Percentiles rank a stretch among this genome's conserved stretches.
These are phyloP conservation scores for Corrigiola litoralis DNA, from an alignment of 179 eudicot genomes.

Conservation along the genomic window DNA sequence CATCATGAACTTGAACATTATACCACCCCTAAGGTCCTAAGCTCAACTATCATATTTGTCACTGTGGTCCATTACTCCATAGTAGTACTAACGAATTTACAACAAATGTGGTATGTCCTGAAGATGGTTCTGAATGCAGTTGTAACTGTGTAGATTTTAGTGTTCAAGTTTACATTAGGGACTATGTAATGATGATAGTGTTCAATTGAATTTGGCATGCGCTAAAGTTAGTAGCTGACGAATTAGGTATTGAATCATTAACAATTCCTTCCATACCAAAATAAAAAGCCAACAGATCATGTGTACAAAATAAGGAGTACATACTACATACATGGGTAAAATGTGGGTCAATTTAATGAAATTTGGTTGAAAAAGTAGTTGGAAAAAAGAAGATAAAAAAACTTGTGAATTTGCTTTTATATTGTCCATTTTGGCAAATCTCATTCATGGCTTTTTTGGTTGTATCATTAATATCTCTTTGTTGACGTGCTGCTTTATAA, in stretches of 20 bases:
- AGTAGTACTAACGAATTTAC: background rate
- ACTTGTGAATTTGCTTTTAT: background rate
- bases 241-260: no score
- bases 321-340: background rate
- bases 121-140: background rate
- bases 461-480: conserved; percentile 1
- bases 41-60: background rate
- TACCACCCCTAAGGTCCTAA: background rate
- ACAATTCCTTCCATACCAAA: no score
- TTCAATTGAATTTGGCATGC: no score
- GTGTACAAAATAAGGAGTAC: background rate
- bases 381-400: background rate
- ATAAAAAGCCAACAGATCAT: background rate
- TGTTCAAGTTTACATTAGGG: no score
- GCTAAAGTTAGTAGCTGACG: no score
- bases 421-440: no score
- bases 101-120: background rate
- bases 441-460: conserved; percentile 9
- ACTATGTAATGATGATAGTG: no score
- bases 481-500: background rate
- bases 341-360: conserved; percentile 17
- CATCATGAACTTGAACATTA: background rate
- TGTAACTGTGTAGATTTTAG: no score
- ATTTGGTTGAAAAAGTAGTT: conserved; percentile 8
- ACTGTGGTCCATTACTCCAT: background rate